phyloP scores from a whole-genome alignment of 2,329 filamentous ascomycete species.

The Ploettnerulaceae sp. region DNA sequence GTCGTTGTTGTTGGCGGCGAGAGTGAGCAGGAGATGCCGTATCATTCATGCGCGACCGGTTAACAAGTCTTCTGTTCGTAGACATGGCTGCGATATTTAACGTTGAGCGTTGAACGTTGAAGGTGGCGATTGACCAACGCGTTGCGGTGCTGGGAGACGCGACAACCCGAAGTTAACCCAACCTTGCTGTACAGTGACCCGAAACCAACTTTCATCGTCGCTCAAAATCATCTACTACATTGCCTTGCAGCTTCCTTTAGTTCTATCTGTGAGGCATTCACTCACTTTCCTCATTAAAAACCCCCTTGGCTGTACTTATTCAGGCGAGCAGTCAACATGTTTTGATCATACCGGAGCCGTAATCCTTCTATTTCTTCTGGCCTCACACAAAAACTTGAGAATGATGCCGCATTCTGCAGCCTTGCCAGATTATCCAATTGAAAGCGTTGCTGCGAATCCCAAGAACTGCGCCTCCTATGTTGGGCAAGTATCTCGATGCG shows the following conservation, averaged over 20 bases:
- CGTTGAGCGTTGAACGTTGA: background rate
- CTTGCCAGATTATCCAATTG: background rate
- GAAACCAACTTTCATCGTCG: too few species aligned
- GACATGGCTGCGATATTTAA: constrained; percentile 19
- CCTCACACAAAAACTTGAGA: too few species aligned
- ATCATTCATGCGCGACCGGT: constrained; percentile 17
- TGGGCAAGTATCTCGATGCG: constrained; percentile 2
- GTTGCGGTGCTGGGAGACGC: constrained; percentile 6
- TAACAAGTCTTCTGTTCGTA: constrained; percentile 20
- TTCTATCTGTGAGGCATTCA: too few species aligned
- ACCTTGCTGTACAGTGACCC: too few species aligned
- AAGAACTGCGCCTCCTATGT: constrained; percentile 1
- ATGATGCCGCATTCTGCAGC: constrained; percentile 1
- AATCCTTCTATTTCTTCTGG: too few species aligned
- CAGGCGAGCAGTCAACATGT: too few species aligned
- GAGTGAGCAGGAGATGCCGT: constrained; percentile 21
- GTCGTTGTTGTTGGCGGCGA: constrained; percentile 12
- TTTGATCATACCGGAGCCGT: too few species aligned
- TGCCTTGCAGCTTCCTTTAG: too few species aligned
- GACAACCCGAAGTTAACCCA: too few species aligned
- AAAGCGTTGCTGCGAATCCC: background rate
- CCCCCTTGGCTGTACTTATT: too few species aligned
- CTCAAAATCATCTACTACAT: too few species aligned
- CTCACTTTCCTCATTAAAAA: too few species aligned
- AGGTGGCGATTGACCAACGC: background rate